A percentile compares a stretch with the other conserved stretches of the same genome.
Evolutionary conservation across 1,139 yeast species (phyloP).

Genomic region (Taphrina pruni): DNA sequence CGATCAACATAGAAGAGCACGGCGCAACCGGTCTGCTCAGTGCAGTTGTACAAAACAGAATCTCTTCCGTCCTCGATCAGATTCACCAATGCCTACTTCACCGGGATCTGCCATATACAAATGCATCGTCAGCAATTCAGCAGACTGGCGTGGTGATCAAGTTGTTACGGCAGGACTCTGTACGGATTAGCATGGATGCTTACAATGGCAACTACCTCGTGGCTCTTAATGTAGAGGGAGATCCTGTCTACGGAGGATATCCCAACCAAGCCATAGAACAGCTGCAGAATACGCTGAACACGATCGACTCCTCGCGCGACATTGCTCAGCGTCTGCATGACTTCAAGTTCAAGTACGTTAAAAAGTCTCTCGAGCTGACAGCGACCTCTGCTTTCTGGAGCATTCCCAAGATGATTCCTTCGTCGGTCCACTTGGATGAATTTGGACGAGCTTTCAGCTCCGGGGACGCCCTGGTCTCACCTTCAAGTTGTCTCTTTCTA

Average conservation of each 20-base stretch:
- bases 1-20: conserved; percentile 6
- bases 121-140: not conserved
- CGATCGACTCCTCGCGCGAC: not conserved
- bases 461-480: conserved; percentile 16
- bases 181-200: conserved; percentile 8
- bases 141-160: not conserved
- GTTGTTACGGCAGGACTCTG: not conserved
- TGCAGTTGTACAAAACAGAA: conserved; percentile 3
- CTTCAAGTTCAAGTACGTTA: conserved; percentile 27
- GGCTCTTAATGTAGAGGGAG: not conserved
- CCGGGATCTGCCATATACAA: not conserved
- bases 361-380: conserved; percentile 21
- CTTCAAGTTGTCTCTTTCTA: conserved; percentile 30
- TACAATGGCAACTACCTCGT: conserved; percentile 24
- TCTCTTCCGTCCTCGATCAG: conserved; percentile 4
- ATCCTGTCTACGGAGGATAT: not conserved
- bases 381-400: conserved; percentile 35
- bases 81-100: not conserved
- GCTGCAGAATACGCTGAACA: conserved; percentile 14
- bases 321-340: conserved; percentile 12
- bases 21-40: conserved; percentile 18
- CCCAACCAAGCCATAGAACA: not conserved
- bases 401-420: conserved; percentile 11
- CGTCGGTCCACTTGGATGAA: conserved; percentile 35
- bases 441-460: conserved; percentile 35